Evolutionary conservation across 768 basidiomycete species (phyloP).

Genomic region (Hericium alpestre): DNA sequence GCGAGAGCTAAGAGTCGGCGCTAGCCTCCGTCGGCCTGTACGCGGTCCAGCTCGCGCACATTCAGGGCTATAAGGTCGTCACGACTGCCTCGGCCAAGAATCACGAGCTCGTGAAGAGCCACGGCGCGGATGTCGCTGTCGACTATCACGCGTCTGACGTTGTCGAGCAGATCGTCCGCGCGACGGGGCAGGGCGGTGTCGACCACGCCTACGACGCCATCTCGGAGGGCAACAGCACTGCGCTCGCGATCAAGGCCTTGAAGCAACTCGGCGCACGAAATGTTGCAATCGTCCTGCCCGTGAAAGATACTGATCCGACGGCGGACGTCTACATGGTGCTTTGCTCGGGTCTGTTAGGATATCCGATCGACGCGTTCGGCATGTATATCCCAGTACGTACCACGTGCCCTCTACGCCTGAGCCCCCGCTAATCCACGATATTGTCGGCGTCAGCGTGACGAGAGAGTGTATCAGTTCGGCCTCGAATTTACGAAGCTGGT

Average conservation of each 20-base stretch:
- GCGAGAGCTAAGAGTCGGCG: not conserved
- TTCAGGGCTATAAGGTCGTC: constrained; percentile 22
- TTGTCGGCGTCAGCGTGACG: not conserved
- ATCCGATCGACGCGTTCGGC: too few species aligned
- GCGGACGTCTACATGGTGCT: not conserved
- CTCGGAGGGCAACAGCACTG: not conserved
- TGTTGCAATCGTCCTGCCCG: not conserved
- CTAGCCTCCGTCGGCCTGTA: constrained; percentile 18
- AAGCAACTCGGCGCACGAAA: not conserved
- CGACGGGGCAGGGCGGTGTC: not conserved
- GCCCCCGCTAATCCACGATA: too few species aligned
- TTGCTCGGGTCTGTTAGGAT: not conserved
- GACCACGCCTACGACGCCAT: not conserved
- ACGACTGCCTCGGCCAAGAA: constrained; percentile 25
- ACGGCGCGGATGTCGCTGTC: constrained; percentile 26
- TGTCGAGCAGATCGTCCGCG: not conserved
- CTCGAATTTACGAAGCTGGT: not conserved
- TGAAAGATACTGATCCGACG: not conserved
- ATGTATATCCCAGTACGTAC: too few species aligned
- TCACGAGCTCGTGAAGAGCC: constrained; percentile 24
- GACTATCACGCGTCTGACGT: constrained; percentile 14
- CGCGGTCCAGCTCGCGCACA: constrained; percentile 20
- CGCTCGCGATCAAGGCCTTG: not conserved
- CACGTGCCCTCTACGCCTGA: too few species aligned
- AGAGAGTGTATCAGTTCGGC: not conserved